phyloP scores from a whole-genome alignment of 345 rosid genomes.

The Turnera subulata region DNA sequence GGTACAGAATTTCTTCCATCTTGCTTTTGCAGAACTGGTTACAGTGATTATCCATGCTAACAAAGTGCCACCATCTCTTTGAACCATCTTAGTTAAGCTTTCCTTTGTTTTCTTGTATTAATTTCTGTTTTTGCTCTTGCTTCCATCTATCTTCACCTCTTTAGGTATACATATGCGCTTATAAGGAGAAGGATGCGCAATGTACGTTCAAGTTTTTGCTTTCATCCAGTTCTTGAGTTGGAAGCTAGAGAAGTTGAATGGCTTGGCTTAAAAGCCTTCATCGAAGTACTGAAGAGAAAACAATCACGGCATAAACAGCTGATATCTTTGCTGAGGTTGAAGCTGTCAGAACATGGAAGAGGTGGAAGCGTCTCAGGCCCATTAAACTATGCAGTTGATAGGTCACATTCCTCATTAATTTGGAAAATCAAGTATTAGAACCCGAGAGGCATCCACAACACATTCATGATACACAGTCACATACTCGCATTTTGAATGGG shows the following conservation, averaged over 20 bases:
- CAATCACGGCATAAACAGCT: conserved; percentile 50
- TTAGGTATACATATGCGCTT: conserved; percentile 52
- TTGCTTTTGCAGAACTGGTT: neutral
- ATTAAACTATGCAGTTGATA: conserved; percentile 48
- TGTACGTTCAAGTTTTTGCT: conserved; percentile 19
- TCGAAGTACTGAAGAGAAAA: conserved; percentile 55
- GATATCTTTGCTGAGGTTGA: conserved; percentile 37
- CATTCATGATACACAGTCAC: too few species aligned
- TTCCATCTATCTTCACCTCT: neutral
- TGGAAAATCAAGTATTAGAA: conserved; percentile 63
- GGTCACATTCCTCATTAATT: conserved; percentile 56
- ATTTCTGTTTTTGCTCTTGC: neutral
- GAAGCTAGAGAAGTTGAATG: conserved; percentile 57
- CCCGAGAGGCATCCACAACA: too few species aligned
- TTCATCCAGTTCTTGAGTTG: conserved; percentile 38
- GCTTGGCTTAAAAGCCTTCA: conserved; percentile 69
- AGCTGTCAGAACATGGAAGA: conserved; percentile 32
- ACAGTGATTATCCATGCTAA: neutral
- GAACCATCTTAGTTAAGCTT: neutral
- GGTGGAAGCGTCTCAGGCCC: conserved; percentile 25
- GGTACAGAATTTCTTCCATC: conserved; percentile 29
- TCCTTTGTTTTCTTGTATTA: neutral
- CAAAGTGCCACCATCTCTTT: neutral
- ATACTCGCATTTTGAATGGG: too few species aligned
- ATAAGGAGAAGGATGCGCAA: conserved; percentile 49